Conservation (phyloP, 768 basidiomycete genomes). For the Auricularia sp. region DNA sequence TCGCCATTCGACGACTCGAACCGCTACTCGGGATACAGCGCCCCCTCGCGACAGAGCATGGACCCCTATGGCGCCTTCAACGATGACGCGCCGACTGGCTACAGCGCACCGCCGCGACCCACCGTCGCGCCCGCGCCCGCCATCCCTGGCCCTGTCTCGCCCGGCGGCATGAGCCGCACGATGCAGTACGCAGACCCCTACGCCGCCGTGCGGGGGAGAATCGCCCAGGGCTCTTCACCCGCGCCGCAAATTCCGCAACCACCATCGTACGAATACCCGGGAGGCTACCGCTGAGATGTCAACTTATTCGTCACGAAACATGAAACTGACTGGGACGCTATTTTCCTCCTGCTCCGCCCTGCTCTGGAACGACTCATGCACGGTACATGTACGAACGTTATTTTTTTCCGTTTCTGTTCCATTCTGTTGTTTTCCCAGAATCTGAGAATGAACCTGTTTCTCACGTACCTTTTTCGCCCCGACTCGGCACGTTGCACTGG, state of each 20-base stretch:
- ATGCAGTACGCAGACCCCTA: conserved; percentile 93
- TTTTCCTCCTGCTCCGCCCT: background rate
- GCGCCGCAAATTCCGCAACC: conserved; percentile 4
- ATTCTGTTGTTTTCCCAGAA: background rate
- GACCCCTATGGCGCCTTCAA: conserved; percentile 88
- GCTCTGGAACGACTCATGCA: background rate
- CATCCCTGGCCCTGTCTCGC: conserved; percentile 26
- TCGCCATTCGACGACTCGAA: conserved; percentile 31
- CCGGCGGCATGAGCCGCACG: conserved; percentile 59
- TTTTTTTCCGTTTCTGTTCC: background rate
- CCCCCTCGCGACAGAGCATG: conserved; percentile 47
- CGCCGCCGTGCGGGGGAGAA: conserved; percentile 61
- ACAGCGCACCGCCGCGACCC: conserved; percentile 21
- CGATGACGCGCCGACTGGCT: conserved; percentile 75
- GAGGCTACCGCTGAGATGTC: background rate
- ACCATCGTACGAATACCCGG: conserved; percentile 7
- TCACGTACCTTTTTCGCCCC: no score
- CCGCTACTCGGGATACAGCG: conserved; percentile 30
- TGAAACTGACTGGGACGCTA: background rate
- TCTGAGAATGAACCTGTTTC: no score
- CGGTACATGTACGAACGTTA: background rate
- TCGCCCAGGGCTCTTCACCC: conserved; percentile 20
- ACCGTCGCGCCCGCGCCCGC: conserved; percentile 18
- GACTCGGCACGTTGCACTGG: no score
- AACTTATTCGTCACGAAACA: background rate